Conservation (phyloP, 169 alveolate genomes). For the Plasmodium fragile region DNA sequence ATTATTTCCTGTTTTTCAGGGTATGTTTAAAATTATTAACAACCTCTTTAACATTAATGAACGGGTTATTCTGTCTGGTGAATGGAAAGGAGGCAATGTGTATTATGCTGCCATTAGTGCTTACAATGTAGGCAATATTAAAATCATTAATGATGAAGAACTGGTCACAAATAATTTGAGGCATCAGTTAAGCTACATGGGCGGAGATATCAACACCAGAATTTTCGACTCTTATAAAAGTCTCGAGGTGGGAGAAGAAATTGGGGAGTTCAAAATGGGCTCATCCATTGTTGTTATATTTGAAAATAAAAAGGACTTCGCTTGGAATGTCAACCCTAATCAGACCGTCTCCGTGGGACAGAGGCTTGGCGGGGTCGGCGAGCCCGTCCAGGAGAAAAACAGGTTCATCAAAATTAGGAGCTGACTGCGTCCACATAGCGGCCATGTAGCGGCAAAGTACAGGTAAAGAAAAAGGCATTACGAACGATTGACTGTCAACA, state of each 20-base stretch:
- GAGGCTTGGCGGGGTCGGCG: constrained; percentile 24
- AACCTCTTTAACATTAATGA: constrained; percentile 60
- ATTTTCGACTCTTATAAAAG: constrained; percentile 20
- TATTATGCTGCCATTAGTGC: constrained; percentile 70
- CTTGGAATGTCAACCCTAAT: constrained; percentile 20
- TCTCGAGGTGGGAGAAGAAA: constrained; percentile 50
- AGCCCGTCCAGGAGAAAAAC: not conserved
- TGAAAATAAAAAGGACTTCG: constrained; percentile 47
- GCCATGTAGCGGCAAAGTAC: not conserved
- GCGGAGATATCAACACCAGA: constrained; percentile 70
- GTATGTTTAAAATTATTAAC: constrained; percentile 51
- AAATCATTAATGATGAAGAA: constrained; percentile 39
- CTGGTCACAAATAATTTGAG: constrained; percentile 46
- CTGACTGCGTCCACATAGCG: not conserved
- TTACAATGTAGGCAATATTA: constrained; percentile 59
- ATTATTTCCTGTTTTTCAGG: constrained; percentile 42
- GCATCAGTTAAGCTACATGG: constrained; percentile 49
- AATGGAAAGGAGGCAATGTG: constrained; percentile 62
- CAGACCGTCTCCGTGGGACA: constrained; percentile 42
- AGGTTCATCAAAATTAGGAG: constrained; percentile 26
- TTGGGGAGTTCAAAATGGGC: constrained; percentile 66
- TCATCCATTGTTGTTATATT: constrained; percentile 59
- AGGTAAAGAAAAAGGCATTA: no score
- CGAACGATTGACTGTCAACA: not conserved
- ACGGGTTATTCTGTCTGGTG: constrained; percentile 56